Conservation (phyloP, 768 basidiomycete species). For the Porpolomopsis calyptriformis region DNA sequence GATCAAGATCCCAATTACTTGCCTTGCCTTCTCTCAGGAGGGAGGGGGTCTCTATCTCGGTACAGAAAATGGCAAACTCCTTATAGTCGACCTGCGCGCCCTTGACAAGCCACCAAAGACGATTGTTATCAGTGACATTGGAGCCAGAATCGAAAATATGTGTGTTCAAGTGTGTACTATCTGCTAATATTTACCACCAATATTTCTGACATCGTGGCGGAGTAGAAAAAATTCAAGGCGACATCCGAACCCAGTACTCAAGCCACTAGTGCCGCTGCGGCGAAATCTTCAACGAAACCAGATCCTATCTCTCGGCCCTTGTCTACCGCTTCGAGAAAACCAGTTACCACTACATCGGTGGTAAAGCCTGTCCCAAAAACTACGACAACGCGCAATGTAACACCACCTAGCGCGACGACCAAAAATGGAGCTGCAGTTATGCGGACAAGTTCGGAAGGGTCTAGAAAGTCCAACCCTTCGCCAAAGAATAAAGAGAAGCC, state of each 20-base stretch:
- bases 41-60: constrained; percentile 59
- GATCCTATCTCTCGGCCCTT: neutral
- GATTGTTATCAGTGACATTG: constrained; percentile 38
- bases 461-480: constrained; percentile 7
- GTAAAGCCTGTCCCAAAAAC: constrained; percentile 14
- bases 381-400: neutral
- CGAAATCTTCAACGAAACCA: constrained; percentile 4
- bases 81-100: constrained; percentile 52
- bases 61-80: constrained; percentile 51
- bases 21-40: constrained; percentile 58
- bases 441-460: constrained; percentile 3
- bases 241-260: constrained; percentile 12
- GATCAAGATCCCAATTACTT: constrained; percentile 43
- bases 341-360: neutral
- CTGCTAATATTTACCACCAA: neutral
- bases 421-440: neutral
- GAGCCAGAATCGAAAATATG: constrained; percentile 40
- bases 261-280: constrained; percentile 7
- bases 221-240: constrained; percentile 16
- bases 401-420: neutral
- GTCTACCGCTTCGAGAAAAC: constrained; percentile 9
- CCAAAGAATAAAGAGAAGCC: constrained; percentile 7
- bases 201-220: neutral
- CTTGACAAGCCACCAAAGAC: constrained; percentile 54
- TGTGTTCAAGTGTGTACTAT: constrained; percentile 43